A percentile compares a stretch with the other conserved stretches of the same genome.
phyloP scores from a whole-genome alignment of 441 rosid genomes.

The Pelargonium fulgidum region DNA sequence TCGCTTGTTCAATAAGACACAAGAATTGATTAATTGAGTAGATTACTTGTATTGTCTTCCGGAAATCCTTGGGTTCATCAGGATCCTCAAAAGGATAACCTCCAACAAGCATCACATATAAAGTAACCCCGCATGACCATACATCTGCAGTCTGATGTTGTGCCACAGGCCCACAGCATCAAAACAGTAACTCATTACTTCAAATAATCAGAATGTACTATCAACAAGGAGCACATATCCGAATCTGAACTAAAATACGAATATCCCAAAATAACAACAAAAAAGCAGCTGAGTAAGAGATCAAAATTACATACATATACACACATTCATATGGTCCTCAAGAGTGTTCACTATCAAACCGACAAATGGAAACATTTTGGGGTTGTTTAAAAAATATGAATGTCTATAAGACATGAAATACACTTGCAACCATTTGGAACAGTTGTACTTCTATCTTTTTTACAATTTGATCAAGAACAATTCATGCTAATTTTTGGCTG shows the following conservation, averaged over 20 bases:
- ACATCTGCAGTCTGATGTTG: constrained; percentile 62
- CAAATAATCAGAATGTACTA: not conserved
- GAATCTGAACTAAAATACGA: not conserved
- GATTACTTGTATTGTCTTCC: constrained; percentile 50
- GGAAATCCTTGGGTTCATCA: constrained; percentile 52
- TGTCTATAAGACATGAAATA: not conserved
- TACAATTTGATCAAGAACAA: too few relatives aligned
- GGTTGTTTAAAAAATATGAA: not conserved
- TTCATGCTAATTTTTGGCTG: too few relatives aligned
- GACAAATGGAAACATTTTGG: not conserved
- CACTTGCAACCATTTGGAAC: too few relatives aligned
- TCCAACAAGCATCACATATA: constrained; percentile 69
- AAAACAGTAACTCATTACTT: not conserved
- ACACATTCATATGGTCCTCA: not conserved
- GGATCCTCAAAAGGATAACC: constrained; percentile 72
- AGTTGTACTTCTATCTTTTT: not conserved
- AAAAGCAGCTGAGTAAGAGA: too few relatives aligned
- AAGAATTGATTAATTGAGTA: not conserved
- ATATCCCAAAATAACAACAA: not conserved
- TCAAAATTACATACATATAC: too few relatives aligned
- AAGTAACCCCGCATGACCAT: constrained; percentile 70
- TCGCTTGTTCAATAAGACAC: not conserved
- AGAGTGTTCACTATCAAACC: not conserved
- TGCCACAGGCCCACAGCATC: constrained; percentile 11
- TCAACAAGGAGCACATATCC: not conserved